phyloP scores from a whole-genome alignment of 176 grass and related monocot genomes.

The Otatea glauca region DNA sequence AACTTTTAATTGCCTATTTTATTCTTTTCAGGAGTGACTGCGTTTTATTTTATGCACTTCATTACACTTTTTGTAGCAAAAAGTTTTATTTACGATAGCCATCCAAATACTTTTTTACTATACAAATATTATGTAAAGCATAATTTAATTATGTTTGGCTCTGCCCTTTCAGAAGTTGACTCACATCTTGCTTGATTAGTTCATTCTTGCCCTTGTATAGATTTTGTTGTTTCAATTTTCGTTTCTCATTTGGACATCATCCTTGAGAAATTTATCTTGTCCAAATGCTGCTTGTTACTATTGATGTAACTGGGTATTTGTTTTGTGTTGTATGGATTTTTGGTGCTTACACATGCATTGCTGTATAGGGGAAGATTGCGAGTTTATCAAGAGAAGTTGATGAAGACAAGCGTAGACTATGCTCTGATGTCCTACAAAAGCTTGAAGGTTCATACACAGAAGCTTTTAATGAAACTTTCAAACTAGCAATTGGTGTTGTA shows the following conservation, averaged over 20 bases:
- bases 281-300: conserved; percentile 20
- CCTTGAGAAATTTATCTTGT: not conserved
- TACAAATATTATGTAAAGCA: not conserved
- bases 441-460: conserved; percentile 54
- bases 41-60: conserved; percentile 16
- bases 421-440: conserved; percentile 40
- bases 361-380: conserved; percentile 57
- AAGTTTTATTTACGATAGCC: not conserved
- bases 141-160: not conserved
- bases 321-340: conserved; percentile 21
- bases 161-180: not conserved
- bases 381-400: conserved; percentile 40
- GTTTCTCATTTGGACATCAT: not conserved
- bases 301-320: conserved; percentile 26
- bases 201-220: not conserved
- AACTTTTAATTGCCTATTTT: conserved; percentile 18
- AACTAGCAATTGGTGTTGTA: conserved; percentile 53
- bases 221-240: not conserved
- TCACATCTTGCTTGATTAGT: not conserved
- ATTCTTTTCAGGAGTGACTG: not conserved
- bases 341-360: conserved; percentile 4
- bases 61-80: not conserved
- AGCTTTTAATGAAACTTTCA: conserved; percentile 52
- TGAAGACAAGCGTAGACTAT: conserved; percentile 32
- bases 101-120: not conserved